Evolutionary conservation across 106 monocot species (phyloP), one percentile per base, ranked within the genome.

Genomic region (Dendrobium chrysotoxum): DNA sequence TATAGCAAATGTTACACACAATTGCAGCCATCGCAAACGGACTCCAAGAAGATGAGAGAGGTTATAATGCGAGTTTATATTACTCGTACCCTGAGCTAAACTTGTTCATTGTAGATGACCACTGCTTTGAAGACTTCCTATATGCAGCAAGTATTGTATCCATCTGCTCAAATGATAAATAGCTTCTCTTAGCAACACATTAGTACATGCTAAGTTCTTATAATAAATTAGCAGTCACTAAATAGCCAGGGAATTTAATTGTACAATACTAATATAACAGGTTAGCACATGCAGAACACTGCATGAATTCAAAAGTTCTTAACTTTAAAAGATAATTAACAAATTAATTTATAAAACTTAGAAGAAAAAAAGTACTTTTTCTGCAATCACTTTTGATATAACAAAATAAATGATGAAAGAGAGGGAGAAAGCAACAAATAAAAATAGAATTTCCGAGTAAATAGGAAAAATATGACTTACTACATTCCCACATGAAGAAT

Each of bases 401-500:
- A 57, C 57, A 57, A 57, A 57, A 57, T 57, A 57, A 21, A 16
- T 21, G 13, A 21, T 13, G 57, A 61, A 35, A 35, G 35, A 35
- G 35, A 35, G 35, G 35, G 35, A 35, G 2, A 35, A 35, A 35
- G 3, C 35, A 35, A 35, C 35, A 35, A 3, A 35, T 35, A 35
- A 35, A 35, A 35, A 35, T 3, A n/a, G 18, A 5, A 1, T n/a
- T n/a, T 25, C n/a, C 31, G 31, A 5, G 4, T 30, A 70, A 35
- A 70, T 30, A 35, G n/a, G 12, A 30, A 70, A 13, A 30, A 70
- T 16, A 30, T 70, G 28, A 9, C 41, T 74, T 82, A 87, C 90
- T 87, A 93, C 89, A 80, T 92, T 80, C 25, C 92, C 92, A 68
- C 98, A 93, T 23, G 98, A 95, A 46, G 92, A 95, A 84, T 98